Evolutionary conservation across 2,329 filamentous ascomycete genomes (phyloP), one percentile per base, ranked within the genome.

Genomic region (Colletotrichum zoysiae): DNA sequence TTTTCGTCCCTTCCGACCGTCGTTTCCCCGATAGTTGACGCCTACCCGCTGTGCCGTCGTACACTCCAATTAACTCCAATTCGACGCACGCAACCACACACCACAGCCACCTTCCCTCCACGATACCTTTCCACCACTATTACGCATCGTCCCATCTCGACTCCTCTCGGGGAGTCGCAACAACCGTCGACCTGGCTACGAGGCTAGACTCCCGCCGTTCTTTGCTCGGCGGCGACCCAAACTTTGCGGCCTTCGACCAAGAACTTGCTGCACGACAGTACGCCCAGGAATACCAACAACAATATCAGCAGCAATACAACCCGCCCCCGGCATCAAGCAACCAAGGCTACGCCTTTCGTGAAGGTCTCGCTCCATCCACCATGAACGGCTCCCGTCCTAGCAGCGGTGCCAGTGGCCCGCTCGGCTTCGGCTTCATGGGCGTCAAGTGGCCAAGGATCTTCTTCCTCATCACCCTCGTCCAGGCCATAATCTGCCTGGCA

Each of bases 401-500:
- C 8, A 77, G 40, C 12, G 76, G 74, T 74, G 65, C 40, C 67
- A 66, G 20, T 26, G 65, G 71, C 35, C 75, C 67, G 46, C 40
- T 72, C 58, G 70, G 71, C 61, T 66, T 95, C 85, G 95, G 95
- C 79, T 90, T 93, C 76, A 92, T 97, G 77, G 93, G 91, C 79
- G 93, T 93, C 69, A 89, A 88, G 78, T 99, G 96, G 95, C 95
- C 95, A 20, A 95, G 94, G 86, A 86, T 90, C 73, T 98, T 98
- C 80, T 90, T 97, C 82, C 81, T 90, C 74, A 87, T 93, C 46
- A 91, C 93, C 46, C 82, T 92, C 57, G 74, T 93, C 69, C 96
- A 99, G 85, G 93, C 94, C 74, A 83, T 92, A 73, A 88, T 97
- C 66, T 93, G 93, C 74, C 87, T 98, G 76, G 91, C 88, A 33